These are phyloP conservation scores for Apiospora phragmitis DNA, from an alignment of 2,329 filamentous ascomycete genomes.

Conservation along the genomic window DNA sequence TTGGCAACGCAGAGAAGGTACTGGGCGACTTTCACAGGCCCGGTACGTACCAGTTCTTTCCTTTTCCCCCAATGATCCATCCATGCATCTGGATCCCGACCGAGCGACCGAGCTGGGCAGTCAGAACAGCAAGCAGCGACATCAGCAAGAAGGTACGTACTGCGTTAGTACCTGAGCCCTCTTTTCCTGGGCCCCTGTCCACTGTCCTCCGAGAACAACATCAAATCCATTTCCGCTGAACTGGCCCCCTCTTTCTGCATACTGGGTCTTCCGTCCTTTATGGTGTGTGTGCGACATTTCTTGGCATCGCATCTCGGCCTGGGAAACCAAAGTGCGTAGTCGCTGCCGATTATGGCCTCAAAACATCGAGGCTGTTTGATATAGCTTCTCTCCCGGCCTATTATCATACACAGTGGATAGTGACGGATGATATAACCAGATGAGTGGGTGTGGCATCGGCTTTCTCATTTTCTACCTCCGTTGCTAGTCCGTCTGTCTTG, in stretches of 20 bases:
- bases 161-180: not conserved
- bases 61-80: constrained; percentile 1
- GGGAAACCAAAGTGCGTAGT: constrained; percentile 4
- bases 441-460: not conserved
- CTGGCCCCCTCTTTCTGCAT: not conserved
- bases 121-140: not conserved
- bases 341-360: not conserved
- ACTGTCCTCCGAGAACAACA: constrained; percentile 4
- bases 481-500: not conserved
- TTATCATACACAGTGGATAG: not conserved
- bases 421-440: not conserved
- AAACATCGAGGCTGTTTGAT: constrained; percentile 2
- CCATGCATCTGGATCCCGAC: constrained; percentile 1
- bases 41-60: not conserved
- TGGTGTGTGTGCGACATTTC: constrained; percentile 3
- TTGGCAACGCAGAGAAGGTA: not conserved
- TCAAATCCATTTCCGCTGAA: constrained; percentile 4
- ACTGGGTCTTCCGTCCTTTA: not conserved
- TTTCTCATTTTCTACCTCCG: constrained; percentile 2
- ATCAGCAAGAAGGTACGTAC: not conserved
- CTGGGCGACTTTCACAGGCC: not conserved
- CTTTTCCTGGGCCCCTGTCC: constrained; percentile 4
- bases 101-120: not conserved
- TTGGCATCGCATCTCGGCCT: constrained; percentile 5
- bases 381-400: not conserved